phyloP scores from a whole-genome alignment of 2,329 filamentous ascomycete genomes.

The Epichloe brachyelytri region DNA sequence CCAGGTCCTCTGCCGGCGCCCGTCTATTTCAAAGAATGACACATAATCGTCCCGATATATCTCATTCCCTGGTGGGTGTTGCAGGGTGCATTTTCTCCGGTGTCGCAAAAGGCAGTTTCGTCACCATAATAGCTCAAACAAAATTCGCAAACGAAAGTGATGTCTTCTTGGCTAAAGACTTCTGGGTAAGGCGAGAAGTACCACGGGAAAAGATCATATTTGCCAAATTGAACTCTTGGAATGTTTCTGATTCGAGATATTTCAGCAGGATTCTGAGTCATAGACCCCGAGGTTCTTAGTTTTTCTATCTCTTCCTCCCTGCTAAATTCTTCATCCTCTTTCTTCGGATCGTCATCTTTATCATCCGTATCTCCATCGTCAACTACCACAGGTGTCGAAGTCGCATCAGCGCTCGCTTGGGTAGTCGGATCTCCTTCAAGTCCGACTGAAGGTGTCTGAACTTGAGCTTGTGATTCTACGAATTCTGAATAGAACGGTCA shows the following conservation, averaged over 20 bases:
- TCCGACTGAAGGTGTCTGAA: slow-evolving; percentile 29
- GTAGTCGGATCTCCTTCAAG: slow-evolving; percentile 33
- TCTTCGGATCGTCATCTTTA: slow-evolving; percentile 29
- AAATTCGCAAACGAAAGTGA: slow-evolving; percentile 95
- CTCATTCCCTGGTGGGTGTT: slow-evolving; percentile 93
- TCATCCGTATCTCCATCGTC: slow-evolving; percentile 46
- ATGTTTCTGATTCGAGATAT: slow-evolving; percentile 93
- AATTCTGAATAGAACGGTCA: slow-evolving; percentile 22
- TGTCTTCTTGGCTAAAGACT: slow-evolving; percentile 72
- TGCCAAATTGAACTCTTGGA: slow-evolving; percentile 86
- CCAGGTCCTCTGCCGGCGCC: slow-evolving; percentile 85
- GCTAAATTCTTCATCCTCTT: slow-evolving; percentile 47
- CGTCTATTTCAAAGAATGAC: slow-evolving; percentile 96
- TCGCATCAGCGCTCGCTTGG: slow-evolving; percentile 28
- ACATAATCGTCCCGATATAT: slow-evolving; percentile 92
- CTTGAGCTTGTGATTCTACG: slow-evolving; percentile 32
- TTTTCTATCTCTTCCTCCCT: slow-evolving; percentile 94
- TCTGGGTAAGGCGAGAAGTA: slow-evolving; percentile 98
- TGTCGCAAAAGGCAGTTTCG: slow-evolving; percentile 74
- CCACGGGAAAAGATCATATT: slow-evolving; percentile 88
- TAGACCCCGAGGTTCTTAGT: slow-evolving; percentile 82
- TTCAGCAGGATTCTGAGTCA: slow-evolving; percentile 98
- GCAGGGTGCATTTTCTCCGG: slow-evolving; percentile 75
- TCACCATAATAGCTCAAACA: slow-evolving; percentile 86
- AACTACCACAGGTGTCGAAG: slow-evolving; percentile 29